Conservation (phyloP, 2,329 filamentous ascomycete species). For the Phaeosphaeria sp. region DNA sequence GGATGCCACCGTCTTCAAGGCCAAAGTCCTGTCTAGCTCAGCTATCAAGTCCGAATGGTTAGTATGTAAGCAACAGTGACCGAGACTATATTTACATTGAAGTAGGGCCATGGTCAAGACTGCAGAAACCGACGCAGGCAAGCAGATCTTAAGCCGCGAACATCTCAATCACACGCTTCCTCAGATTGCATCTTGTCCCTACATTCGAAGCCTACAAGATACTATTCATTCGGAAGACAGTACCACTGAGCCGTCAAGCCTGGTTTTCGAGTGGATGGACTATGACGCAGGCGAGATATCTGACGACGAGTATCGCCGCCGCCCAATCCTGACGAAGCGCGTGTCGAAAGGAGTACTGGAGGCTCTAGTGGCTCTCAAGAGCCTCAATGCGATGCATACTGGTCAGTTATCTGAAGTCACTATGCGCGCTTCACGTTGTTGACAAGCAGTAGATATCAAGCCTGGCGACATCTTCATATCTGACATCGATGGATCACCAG, state of each 20-base stretch:
- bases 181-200: constrained; percentile 17
- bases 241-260: constrained; percentile 11
- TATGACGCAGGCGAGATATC: constrained; percentile 9
- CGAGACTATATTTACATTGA: constrained; percentile 1
- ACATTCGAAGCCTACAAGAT: constrained; percentile 24
- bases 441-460: constrained; percentile 20
- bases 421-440: background rate
- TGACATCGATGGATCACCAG: constrained; percentile 15
- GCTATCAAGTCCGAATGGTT: constrained; percentile 7
- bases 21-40: constrained; percentile 4
- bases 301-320: background rate
- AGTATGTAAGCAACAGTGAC: background rate
- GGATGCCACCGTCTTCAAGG: constrained; percentile 24
- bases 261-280: constrained; percentile 35
- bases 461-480: constrained; percentile 27
- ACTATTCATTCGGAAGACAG: constrained; percentile 7
- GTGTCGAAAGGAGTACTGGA: constrained; percentile 20
- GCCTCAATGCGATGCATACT: constrained; percentile 19
- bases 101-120: constrained; percentile 23
- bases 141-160: constrained; percentile 19
- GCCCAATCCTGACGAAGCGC: constrained; percentile 16
- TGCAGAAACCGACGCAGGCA: constrained; percentile 9
- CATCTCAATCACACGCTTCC: constrained; percentile 18
- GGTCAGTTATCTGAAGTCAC: constrained; percentile 8
- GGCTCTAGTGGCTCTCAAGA: constrained; percentile 12